Base-by-base conservation (phyloP, 2,329 filamentous ascomycete species). In the Bisporella sp. region DNA sequence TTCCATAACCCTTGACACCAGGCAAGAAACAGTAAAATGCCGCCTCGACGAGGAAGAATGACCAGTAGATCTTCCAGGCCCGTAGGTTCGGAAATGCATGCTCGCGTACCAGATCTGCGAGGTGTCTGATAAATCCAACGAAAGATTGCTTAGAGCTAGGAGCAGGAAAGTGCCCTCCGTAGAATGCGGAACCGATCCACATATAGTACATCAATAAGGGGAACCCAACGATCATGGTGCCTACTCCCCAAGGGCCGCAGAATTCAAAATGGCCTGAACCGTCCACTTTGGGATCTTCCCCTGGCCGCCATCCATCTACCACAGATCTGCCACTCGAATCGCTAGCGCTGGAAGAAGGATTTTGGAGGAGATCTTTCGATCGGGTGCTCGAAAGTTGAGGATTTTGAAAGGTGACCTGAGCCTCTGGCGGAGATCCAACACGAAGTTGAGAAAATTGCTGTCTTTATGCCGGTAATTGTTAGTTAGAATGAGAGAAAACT, bases 171-270 rank as follows among this genome's bases (percentile, higher is more conserved):
- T 87, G 83, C 60, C 92, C 92, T 65, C 89, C 75, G 71, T 96
- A 97, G 72, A 92, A 96, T 46, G 84, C 91, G 32, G 92, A 87
- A 46, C 93, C 93, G 68, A 95, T 84, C 90, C 91, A 97, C 91
- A 97, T 96, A 73, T 96, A 97, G 79, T 89, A 96, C 92, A 97
- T 97, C 61, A 99, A 78, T 35, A 84, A 55, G n/a, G 93, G 93
- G 70, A 97, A 99, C 43, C 86, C 82, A 55, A 90, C 77, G 89
- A 97, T 97, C 81, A 96, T 89, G 59, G 79, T 73, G 9, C 79
- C 71, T 41, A 91, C 85, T 49, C 92, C 92, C 12, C 78, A 66
- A 4, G 88, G 83, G 52, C 93, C 93, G 56, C 92, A 92, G 65
- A 97, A 99, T 66, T 99, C 93, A 59, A 81, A 78, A 56, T 78